Evolutionary conservation across 2,329 filamentous ascomycete genomes (phyloP).

Genomic region (Venturiaceae sp.): DNA sequence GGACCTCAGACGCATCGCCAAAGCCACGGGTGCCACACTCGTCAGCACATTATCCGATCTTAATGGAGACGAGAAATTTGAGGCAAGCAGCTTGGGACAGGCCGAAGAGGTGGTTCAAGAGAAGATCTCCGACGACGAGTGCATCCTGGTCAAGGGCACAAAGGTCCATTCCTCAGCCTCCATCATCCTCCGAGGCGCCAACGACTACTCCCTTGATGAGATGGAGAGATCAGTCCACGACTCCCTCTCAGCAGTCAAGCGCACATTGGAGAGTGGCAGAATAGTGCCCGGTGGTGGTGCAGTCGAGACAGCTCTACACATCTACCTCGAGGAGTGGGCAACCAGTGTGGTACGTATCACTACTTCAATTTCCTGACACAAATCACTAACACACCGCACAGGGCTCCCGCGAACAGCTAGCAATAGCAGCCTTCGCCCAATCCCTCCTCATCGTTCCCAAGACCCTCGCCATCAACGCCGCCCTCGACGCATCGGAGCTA

Average conservation of each 20-base stretch:
- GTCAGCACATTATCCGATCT: constrained; percentile 90
- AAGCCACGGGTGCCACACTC: constrained; percentile 87
- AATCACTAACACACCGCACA: constrained; percentile 24
- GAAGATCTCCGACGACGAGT: constrained; percentile 97
- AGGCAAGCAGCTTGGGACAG: constrained; percentile 76
- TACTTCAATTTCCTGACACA: background rate
- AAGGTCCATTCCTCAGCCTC: constrained; percentile 91
- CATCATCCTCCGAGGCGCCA: constrained; percentile 88
- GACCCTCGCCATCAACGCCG: constrained; percentile 92
- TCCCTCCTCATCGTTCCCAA: constrained; percentile 91
- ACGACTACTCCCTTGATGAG: constrained; percentile 95
- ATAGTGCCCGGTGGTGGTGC: constrained; percentile 95
- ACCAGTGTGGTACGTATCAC: constrained; percentile 68
- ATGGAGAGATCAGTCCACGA: constrained; percentile 99
- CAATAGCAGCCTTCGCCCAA: constrained; percentile 95
- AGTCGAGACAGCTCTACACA: constrained; percentile 97
- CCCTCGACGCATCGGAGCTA: constrained; percentile 91
- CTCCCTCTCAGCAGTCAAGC: constrained; percentile 92
- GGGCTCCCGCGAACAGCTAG: constrained; percentile 91
- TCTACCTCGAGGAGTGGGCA: constrained; percentile 97
- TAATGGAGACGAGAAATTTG: constrained; percentile 95
- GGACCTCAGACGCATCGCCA: constrained; percentile 89
- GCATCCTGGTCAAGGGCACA: constrained; percentile 91
- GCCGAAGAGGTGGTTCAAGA: constrained; percentile 97
- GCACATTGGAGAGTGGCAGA: constrained; percentile 90